Evolutionary conservation across 2,329 filamentous ascomycete species (phyloP), one percentile per base, ranked within the genome.

Genomic region (Huntiella decipiens): DNA sequence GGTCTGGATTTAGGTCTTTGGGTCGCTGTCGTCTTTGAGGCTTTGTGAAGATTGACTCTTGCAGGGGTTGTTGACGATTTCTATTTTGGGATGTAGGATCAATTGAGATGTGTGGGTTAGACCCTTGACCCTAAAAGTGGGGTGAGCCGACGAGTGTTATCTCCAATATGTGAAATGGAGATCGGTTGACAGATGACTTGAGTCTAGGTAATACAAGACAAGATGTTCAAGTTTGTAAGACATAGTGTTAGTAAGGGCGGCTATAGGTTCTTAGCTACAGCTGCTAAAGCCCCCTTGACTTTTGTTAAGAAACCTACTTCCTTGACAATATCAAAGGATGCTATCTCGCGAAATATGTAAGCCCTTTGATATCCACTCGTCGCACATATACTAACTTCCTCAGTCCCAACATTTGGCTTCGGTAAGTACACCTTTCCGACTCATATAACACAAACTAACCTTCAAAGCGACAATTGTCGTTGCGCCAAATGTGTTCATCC

Each of bases 381-480:
- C 5, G 17, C 17, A 19, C 17, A 19, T 19, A 19, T 40, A 28
- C 22, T 41, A 31, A 15, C 39, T n/a, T 19, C 8, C 22, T n/a
- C 19, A 49, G 47, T n/a, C 44, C 47, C 7, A 45, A 49, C 15
- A 43, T 49, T 13, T 49, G 47, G 47, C 36, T 49, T 28, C 43
- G 47, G 46, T 47, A 34, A 35, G 46, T 31, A 12, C n/a, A 28
- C 8, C 22, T 8, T 10, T 28, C 6, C 22, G 1, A 28, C 7
- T 10, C 22, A 28, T 10, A 28, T 28, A 28, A 28, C 22, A 17
- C 35, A 33, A 4, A 40, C 13, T 19, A 16, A 28, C 22, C 6
- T 8, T 19, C n/a, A 4, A 32, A 64, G 64, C 16, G 64, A 66
- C 46, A 66, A 65, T 42, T 66, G 64, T 50, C 61, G 61, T n/a